Base-by-base conservation (phyloP, 2,329 filamentous ascomycete genomes). In the Myriosclerotinia scirpicola region DNA sequence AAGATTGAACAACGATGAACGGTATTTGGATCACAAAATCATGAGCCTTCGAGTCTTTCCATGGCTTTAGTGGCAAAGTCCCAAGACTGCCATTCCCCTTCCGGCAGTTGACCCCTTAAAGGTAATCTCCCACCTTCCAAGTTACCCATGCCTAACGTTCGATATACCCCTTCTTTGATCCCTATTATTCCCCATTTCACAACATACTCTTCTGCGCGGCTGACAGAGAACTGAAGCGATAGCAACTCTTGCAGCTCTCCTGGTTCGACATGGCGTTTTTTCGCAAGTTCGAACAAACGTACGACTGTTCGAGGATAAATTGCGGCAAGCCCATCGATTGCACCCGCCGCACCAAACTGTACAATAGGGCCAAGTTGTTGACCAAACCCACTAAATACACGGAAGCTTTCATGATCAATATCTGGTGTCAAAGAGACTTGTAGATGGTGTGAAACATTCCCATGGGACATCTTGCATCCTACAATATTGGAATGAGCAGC, bases 401-500 rank as follows among this genome's bases (percentile, higher is more conserved):
- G 81, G 77, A 89, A 89, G 54, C 81, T 79, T 2, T 75, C 72
- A 72, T 84, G 81, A 75, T 88, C 83, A 73, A 89, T 86, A 62
- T 79, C 74, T 0, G 86, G 86, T 70, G 82, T 83, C 17, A 83
- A 80, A 2, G 85, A 84, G 64, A 89, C 82, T 75, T 87, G 83
- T 7, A 83, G 79, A 74, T 87, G 85, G 71, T 83, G 81, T 26
- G 85, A 87, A 55, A 88, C 81, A 73, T 88, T 84, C 59, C 85
- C 86, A 75, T 89, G 87, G 1, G 85, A 88, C 73, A 89, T 83
- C 77, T 90, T 89, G 77, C 84, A 87, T 52, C 87, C 87, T 14
- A 89, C 85, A 67, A 89, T 88, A 74, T 89, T 89, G 38, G 83
- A 81, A 74, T 89, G 86, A 61, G 81, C 78, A 7, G 87, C 81